Evolutionary conservation across 1,139 yeast species (phyloP).

Genomic region (Schizosaccharomyces versatilis): DNA sequence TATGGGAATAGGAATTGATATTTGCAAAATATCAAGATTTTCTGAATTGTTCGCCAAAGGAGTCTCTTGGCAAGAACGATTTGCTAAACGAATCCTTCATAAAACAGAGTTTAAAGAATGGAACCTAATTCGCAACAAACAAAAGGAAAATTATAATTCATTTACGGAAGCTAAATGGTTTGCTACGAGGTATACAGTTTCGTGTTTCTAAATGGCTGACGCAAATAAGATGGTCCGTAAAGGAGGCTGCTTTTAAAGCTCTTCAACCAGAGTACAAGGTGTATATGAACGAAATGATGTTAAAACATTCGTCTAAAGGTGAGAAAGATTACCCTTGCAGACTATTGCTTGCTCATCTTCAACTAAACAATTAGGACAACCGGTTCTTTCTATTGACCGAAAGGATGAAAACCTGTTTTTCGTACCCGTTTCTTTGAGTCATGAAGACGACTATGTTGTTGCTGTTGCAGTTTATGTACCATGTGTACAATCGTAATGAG

Average conservation of each 20-base stretch:
- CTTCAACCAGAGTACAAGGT: background rate
- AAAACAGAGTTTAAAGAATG: background rate
- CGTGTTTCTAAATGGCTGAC: background rate
- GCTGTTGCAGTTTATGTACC: background rate
- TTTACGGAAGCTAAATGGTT: background rate
- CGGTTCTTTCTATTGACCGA: too few species aligned
- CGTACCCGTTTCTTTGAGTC: background rate
- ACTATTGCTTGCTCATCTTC: background rate
- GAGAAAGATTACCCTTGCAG: background rate
- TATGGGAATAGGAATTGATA: background rate
- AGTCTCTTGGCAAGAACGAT: background rate
- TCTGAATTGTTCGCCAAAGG: background rate
- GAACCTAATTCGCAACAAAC: background rate
- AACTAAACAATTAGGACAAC: background rate
- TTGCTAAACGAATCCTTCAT: background rate
- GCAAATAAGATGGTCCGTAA: background rate
- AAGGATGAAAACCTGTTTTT: background rate
- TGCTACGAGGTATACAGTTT: background rate
- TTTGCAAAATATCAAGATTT: background rate
- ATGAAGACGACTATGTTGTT: background rate
- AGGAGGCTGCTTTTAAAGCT: conserved; percentile 1
- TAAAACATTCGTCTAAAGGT: background rate
- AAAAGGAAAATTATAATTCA: too few species aligned
- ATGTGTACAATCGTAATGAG: background rate
- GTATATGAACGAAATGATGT: background rate